Evolutionary conservation across 352 stramenopile genomes (phyloP).

Genomic region (Paralagenidium karlingii): DNA sequence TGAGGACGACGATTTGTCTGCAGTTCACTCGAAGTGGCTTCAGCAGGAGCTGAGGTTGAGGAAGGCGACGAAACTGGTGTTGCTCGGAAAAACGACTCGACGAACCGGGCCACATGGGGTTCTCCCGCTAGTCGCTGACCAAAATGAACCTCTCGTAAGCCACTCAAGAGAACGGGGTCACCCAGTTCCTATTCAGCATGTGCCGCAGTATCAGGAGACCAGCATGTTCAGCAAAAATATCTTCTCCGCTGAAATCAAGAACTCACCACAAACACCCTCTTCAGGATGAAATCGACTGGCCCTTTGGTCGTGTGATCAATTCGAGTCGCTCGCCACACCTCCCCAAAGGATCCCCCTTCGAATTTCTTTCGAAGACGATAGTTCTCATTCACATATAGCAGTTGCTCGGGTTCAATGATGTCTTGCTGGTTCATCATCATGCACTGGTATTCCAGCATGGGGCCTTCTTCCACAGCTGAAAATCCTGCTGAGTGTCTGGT

Average conservation of each 20-base stretch:
- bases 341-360: slow-evolving; percentile 69
- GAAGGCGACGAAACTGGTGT: not conserved
- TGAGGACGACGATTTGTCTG: not conserved
- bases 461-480: not conserved
- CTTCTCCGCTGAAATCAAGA: not conserved
- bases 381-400: slow-evolving; percentile 61
- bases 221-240: slow-evolving; percentile 1
- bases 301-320: not conserved
- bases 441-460: not conserved
- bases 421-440: not conserved
- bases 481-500: not conserved
- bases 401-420: slow-evolving; percentile 2
- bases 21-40: not conserved
- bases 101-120: slow-evolving; percentile 67
- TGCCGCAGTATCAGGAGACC: not conserved
- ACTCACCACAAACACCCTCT: slow-evolving; percentile 59
- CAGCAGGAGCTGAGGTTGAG: slow-evolving; percentile 1
- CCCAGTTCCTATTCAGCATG: slow-evolving; percentile 23
- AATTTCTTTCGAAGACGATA: slow-evolving; percentile 74
- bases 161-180: slow-evolving; percentile 55
- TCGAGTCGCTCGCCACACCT: slow-evolving; percentile 57
- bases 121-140: slow-evolving; percentile 28
- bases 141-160: slow-evolving; percentile 77
- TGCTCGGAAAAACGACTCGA: slow-evolving; percentile 79
- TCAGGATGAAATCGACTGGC: slow-evolving; percentile 52